Base-by-base conservation (phyloP, 2,329 filamentous ascomycete genomes). In the Emergomyces orientalis region DNA sequence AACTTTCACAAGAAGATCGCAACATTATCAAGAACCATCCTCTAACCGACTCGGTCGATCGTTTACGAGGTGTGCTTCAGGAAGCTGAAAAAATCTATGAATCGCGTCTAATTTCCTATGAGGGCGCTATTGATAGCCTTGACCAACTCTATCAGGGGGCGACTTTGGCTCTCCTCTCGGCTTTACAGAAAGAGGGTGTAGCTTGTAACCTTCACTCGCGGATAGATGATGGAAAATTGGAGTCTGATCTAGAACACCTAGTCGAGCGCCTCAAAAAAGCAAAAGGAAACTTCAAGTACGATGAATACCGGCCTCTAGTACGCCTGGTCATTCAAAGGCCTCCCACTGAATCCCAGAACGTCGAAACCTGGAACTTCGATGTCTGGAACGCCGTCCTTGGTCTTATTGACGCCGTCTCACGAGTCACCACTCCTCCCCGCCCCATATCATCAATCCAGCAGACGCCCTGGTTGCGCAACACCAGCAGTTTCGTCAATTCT, bases 401-500 rank as follows among this genome's bases (percentile, higher is more conserved):
- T 56, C 58, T 63, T 39, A 61, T 63, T 47, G 51, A 22, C 59
- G 25, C 39, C 30, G 22, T 13, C 25, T 34, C 60, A 25, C 43
- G 17, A 32, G 14, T 2, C 39, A 49, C 51, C 3, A 30, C 54
- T 4, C 54, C 54, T 41, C 14, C 19, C 3, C 30, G 9, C 9
- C 9, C 45, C 3, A 32, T 37, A 52, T 61, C 39, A 56, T 65
- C 60, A 52, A 64, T 59, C 61, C 60, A 56, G n/a, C 63, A 64
- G 57, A 64, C 61, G 25, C 63, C 61, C 27, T 63, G 61, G 56
- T 59, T 63, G 6, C 66, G 63, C 62, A 69, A 66, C 57, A 68
- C 63, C 13, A 61, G 67, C 59, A 65, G 65, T 59, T 65, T 69
- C 47, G 62, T 25, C 54, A 62, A 68, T 61, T 62, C 63, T 45